Percentiles rank a stretch among this genome's conserved stretches.
phyloP scores from a whole-genome alignment of 2,329 filamentous ascomycete genomes.

The Alternaria viburni region DNA sequence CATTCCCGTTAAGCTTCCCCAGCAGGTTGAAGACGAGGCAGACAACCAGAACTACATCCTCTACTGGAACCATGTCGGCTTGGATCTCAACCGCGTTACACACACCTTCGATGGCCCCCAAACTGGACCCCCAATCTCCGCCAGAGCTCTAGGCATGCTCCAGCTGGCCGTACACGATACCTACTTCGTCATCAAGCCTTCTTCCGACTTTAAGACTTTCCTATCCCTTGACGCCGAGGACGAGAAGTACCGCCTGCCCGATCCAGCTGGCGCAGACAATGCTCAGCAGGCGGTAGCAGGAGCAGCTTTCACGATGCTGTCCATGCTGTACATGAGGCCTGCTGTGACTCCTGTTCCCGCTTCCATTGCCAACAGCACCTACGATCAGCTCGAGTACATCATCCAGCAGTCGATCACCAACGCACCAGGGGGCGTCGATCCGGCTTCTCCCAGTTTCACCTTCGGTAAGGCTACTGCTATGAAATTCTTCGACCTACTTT shows the following conservation, averaged over 20 bases:
- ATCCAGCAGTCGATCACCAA: conserved; percentile 5
- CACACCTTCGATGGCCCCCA: conserved; percentile 17
- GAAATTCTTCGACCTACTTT: conserved; percentile 25
- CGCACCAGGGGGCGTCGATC: conserved; percentile 15
- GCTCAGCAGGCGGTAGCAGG: conserved; percentile 29
- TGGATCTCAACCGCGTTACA: conserved; percentile 19
- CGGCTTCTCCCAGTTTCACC: conserved; percentile 21
- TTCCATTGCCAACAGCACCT: conserved; percentile 15
- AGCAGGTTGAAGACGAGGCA: conserved; percentile 9
- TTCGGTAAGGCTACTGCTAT: conserved; percentile 28
- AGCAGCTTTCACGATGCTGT: conserved; percentile 26
- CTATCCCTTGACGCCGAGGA: conserved; percentile 9
- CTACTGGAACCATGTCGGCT: conserved; percentile 17
- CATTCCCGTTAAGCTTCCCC: conserved; percentile 13
- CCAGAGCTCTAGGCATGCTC: conserved; percentile 26
- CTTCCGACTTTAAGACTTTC: conserved; percentile 20
- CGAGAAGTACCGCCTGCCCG: conserved; percentile 16
- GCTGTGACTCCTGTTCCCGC: neutral
- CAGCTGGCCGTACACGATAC: conserved; percentile 34
- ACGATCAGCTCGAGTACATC: conserved; percentile 13
- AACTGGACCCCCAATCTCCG: conserved; percentile 17
- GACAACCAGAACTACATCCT: conserved; percentile 19
- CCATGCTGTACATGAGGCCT: conserved; percentile 19
- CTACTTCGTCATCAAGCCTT: conserved; percentile 31
- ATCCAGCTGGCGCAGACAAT: conserved; percentile 16